Evolutionary conservation across 345 rosid species (phyloP).

Genomic region (Carallia pectinifolia): DNA sequence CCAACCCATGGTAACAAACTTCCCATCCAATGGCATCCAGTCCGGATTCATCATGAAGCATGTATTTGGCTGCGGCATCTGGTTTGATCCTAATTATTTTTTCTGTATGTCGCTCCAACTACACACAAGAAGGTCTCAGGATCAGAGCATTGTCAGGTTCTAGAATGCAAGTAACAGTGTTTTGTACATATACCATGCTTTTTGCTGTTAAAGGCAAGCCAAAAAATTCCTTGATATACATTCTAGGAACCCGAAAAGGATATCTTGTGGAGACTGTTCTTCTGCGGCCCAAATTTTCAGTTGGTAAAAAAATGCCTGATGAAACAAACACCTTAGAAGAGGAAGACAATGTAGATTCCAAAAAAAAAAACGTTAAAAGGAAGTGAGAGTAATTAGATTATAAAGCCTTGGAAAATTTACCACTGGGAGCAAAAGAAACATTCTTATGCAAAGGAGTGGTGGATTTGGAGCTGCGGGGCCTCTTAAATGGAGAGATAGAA

Average conservation of each 20-base stretch:
- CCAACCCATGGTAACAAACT: slow-evolving; percentile 52
- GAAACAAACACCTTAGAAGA: slow-evolving; percentile 20
- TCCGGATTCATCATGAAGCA: slow-evolving; percentile 57
- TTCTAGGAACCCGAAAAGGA: slow-evolving; percentile 56
- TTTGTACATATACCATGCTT: slow-evolving; percentile 43
- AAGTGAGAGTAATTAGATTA: slow-evolving; percentile 9
- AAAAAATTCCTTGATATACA: slow-evolving; percentile 67
- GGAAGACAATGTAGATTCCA: background rate
- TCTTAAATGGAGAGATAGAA: slow-evolving; percentile 70
- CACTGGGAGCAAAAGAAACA: slow-evolving; percentile 38
- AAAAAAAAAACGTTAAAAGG: slow-evolving; percentile 5
- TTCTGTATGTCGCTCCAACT: slow-evolving; percentile 46
- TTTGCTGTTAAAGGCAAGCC: slow-evolving; percentile 46
- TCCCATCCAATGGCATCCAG: slow-evolving; percentile 50
- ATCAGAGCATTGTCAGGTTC: slow-evolving; percentile 13
- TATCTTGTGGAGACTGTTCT: slow-evolving; percentile 55
- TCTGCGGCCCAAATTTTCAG: slow-evolving; percentile 40
- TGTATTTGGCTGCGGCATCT: slow-evolving; percentile 53
- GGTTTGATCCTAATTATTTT: slow-evolving; percentile 44
- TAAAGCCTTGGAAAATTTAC: slow-evolving; percentile 37
- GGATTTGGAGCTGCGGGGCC: slow-evolving; percentile 68
- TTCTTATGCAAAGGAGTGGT: slow-evolving; percentile 55
- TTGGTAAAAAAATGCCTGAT: slow-evolving; percentile 53
- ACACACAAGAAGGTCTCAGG: slow-evolving; percentile 18
- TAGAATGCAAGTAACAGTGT: slow-evolving; percentile 5